These are phyloP conservation scores for Fusarium piperis DNA, from an alignment of 2,329 filamentous ascomycete genomes.

Conservation along the genomic window DNA sequence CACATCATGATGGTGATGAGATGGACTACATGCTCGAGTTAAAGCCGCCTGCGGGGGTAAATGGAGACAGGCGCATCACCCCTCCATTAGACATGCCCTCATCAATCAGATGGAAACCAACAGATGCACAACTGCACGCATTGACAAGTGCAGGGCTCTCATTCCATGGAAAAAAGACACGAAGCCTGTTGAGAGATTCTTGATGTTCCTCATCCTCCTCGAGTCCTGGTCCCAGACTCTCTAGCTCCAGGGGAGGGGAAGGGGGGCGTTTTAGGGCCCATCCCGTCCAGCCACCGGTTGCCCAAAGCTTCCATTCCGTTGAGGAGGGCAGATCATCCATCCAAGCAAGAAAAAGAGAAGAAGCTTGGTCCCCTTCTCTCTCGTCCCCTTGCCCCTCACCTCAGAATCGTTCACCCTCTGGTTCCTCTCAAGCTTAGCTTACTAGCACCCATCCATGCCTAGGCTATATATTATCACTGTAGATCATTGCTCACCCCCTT, in stretches of 20 bases:
- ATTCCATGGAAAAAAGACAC: constrained; percentile 17
- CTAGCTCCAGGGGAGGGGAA: constrained; percentile 31
- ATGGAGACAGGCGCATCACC: neutral
- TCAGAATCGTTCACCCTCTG: neutral
- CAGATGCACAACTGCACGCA: neutral
- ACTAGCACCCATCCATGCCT: constrained; percentile 26
- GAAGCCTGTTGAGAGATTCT: constrained; percentile 16
- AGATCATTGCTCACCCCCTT: constrained; percentile 32
- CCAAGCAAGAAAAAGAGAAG: neutral
- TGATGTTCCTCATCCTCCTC: neutral
- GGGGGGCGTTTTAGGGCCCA: neutral
- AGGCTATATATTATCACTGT: constrained; percentile 8
- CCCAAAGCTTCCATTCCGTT: constrained; percentile 32
- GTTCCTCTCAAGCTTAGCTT: constrained; percentile 27
- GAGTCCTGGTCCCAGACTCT: neutral
- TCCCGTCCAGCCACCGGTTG: constrained; percentile 22
- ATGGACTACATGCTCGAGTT: neutral
- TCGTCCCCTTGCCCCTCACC: constrained; percentile 17
- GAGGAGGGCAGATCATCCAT: constrained; percentile 9
- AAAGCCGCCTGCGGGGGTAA: neutral
- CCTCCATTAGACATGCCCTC: neutral
- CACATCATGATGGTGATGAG: neutral
- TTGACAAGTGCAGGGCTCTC: neutral
- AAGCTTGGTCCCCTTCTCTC: constrained; percentile 7
- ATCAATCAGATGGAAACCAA: neutral